Conservation (phyloP, 2,329 filamentous ascomycete genomes). For the Trichoderma sp. region DNA sequence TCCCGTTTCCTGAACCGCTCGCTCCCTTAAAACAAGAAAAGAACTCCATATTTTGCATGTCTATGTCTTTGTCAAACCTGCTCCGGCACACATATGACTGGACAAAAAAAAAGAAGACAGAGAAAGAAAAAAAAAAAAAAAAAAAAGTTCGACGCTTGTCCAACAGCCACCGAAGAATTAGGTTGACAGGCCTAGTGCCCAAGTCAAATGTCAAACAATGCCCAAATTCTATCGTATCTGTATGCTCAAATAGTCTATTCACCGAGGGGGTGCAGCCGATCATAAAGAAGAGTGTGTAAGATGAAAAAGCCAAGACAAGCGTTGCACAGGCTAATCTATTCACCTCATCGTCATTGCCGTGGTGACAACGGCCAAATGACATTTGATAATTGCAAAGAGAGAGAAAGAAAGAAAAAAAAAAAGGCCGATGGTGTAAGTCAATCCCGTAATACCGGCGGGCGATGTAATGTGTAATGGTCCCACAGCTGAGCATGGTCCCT, state of each 20-base stretch:
- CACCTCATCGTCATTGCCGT: not conserved
- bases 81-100: not conserved
- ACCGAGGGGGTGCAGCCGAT: not conserved
- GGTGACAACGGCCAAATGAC: not conserved
- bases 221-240: slow-evolving; percentile 1
- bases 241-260: slow-evolving; percentile 7
- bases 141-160: not conserved
- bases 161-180: not conserved
- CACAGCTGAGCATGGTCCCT: slow-evolving; percentile 7
- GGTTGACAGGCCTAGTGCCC: not conserved
- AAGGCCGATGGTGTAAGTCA: not conserved
- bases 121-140: not conserved
- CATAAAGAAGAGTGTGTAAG: not conserved
- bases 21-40: not conserved
- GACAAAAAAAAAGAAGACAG: not conserved
- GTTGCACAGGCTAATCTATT: not conserved
- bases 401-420: not conserved
- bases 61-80: not conserved
- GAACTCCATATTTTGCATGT: not conserved
- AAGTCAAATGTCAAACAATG: slow-evolving; percentile 7
- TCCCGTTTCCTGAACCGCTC: slow-evolving; percentile 12
- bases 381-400: not conserved
- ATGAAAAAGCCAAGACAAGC: not conserved
- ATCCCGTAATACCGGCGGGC: slow-evolving; percentile 1
- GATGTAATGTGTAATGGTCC: not conserved